Conservation (phyloP, 2,329 filamentous ascomycete genomes). For the Arthrinium puccinioides region DNA sequence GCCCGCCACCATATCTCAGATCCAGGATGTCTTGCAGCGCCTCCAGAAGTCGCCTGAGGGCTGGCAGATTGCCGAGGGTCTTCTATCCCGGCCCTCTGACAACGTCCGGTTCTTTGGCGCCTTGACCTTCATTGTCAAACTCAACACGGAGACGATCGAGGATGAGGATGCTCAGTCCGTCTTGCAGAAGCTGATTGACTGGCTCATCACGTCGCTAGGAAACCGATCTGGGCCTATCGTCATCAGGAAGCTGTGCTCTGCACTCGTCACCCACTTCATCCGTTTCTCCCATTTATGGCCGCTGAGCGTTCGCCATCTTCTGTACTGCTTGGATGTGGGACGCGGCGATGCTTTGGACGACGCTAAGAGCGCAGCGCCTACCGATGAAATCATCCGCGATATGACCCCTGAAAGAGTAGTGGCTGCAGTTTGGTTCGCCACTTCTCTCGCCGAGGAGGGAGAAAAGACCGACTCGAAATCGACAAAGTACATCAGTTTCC, state of each 20-base stretch:
- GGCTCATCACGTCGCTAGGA: slow-evolving; percentile 50
- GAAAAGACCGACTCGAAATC: slow-evolving; percentile 59
- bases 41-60: slow-evolving; percentile 75
- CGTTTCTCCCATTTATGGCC: slow-evolving; percentile 63
- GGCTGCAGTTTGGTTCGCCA: slow-evolving; percentile 57
- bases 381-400: slow-evolving; percentile 34
- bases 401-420: slow-evolving; percentile 44
- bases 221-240: slow-evolving; percentile 53
- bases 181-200: slow-evolving; percentile 52
- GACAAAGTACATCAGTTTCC: slow-evolving; percentile 39
- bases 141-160: slow-evolving; percentile 77
- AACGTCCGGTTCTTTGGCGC: slow-evolving; percentile 89
- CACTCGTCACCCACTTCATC: slow-evolving; percentile 67
- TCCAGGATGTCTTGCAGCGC: slow-evolving; percentile 68
- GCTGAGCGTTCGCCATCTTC: slow-evolving; percentile 56
- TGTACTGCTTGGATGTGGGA: slow-evolving; percentile 47
- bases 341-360: slow-evolving; percentile 38
- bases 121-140: slow-evolving; percentile 86
- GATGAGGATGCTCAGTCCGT: slow-evolving; percentile 52
- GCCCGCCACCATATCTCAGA: slow-evolving; percentile 38
- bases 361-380: slow-evolving; percentile 34
- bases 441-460: slow-evolving; percentile 57
- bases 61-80: slow-evolving; percentile 76
- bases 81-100: slow-evolving; percentile 61
- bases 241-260: slow-evolving; percentile 68